phyloP scores from a whole-genome alignment of 805 yeast genomes.

The Priceomyces castillae region DNA sequence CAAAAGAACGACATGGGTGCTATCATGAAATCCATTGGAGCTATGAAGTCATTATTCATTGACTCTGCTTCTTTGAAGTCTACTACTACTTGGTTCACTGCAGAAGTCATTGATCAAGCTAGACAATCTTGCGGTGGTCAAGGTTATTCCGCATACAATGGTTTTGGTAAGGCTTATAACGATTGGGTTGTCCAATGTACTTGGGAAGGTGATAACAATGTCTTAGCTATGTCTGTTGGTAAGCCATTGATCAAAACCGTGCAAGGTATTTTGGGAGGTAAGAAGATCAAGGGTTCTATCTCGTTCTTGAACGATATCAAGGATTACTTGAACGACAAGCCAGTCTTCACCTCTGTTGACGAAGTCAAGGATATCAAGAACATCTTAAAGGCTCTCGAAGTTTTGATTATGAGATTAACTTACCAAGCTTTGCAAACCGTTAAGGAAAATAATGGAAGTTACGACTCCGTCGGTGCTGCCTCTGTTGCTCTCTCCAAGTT shows the following conservation, averaged over 20 bases:
- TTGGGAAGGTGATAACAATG: conserved; percentile 51
- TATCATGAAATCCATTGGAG: conserved; percentile 31
- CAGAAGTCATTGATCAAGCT: conserved; percentile 39
- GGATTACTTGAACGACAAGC: conserved; percentile 22
- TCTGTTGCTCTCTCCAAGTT: conserved; percentile 41
- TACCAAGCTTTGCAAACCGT: conserved; percentile 27
- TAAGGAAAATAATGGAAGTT: conserved; percentile 24
- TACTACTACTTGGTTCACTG: conserved; percentile 44
- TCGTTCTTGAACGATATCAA: conserved; percentile 30
- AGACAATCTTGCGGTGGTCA: conserved; percentile 50
- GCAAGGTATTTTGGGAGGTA: conserved; percentile 27
- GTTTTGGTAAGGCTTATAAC: conserved; percentile 43
- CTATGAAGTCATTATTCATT: conserved; percentile 41
- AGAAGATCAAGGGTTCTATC: conserved; percentile 32
- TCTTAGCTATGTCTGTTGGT: conserved; percentile 42
- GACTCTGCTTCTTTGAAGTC: conserved; percentile 46
- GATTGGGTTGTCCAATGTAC: conserved; percentile 50
- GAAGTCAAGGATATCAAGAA: conserved; percentile 28
- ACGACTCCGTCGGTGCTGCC: conserved; percentile 37
- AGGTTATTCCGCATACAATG: conserved; percentile 45
- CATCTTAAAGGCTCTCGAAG: conserved; percentile 40
- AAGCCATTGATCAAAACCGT: conserved; percentile 36
- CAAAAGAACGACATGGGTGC: conserved; percentile 27
- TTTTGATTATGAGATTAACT: conserved; percentile 35
- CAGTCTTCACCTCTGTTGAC: conserved; percentile 27